A percentile compares a stretch with the other conserved stretches of the same genome.
Evolutionary conservation across 208 protist genomes (phyloP).

Genomic region (Leishmania mexicana): DNA sequence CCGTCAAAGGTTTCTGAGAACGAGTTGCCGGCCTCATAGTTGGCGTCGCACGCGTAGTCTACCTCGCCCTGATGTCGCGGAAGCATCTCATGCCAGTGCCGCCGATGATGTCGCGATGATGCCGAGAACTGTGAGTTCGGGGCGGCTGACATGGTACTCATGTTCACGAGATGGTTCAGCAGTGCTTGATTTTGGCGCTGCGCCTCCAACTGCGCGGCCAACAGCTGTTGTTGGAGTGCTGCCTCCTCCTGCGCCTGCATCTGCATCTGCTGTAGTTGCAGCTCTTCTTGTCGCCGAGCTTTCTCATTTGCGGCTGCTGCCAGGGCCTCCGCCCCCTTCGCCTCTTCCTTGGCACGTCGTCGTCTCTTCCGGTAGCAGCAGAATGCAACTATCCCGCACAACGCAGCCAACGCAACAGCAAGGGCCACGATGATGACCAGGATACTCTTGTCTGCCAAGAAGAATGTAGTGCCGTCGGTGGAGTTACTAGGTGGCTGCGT

Average conservation of each 20-base stretch:
- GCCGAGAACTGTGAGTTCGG: slow-evolving; percentile 8
- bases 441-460: background rate
- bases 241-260: background rate
- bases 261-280: slow-evolving; percentile 7
- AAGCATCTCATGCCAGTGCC: background rate
- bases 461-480: background rate
- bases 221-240: slow-evolving; percentile 2
- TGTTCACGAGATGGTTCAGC: background rate
- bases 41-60: too few species aligned
- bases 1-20: background rate
- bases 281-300: background rate
- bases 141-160: background rate
- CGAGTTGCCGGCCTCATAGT: slow-evolving; percentile 1
- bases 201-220: slow-evolving; percentile 9
- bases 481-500: slow-evolving; percentile 8
- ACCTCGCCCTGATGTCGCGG: background rate
- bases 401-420: background rate
- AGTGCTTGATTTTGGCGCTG: slow-evolving; percentile 8
- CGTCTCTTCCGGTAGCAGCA: slow-evolving; percentile 11
- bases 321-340: background rate
- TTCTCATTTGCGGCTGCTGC: background rate
- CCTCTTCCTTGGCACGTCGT: background rate
- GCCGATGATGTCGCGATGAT: background rate
- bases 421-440: slow-evolving; percentile 7
- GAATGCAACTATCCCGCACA: slow-evolving; percentile 3